Evolutionary conservation across 2,329 filamentous ascomycete genomes (phyloP), one percentile per base, ranked within the genome.

Genomic region (Curvularia sp.): DNA sequence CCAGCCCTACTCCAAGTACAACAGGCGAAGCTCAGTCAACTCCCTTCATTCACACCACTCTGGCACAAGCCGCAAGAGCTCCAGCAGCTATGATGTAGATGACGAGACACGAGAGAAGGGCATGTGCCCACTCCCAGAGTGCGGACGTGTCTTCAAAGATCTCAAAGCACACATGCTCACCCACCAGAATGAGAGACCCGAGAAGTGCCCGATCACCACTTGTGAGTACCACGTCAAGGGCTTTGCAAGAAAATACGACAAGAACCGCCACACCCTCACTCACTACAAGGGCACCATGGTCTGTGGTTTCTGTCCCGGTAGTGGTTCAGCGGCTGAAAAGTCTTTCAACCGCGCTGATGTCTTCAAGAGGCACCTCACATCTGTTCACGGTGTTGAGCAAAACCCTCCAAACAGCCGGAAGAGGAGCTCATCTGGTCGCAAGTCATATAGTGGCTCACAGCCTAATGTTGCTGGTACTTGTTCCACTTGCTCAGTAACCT

Each of bases 211-310:
- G 0, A 97, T 97, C 67, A 84, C 89, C 57, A 95, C 89, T 0
- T 97, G 93, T 81, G 92, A 96, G 72, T 97, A 97, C 79, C 89
- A 96, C 81, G 82, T 86, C 72, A 97, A 97, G 79, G 93, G 93
- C 4, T 97, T 97, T 73, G 93, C 93, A 10, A 86, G 93, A 69
- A 97, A 97, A 79, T 97, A 97, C 75, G 93, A 97, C 82, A 96
- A 96, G 84, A 97, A 97, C 80, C 84, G 93, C 44, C 93, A 97
- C 77, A 96, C 93, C 5, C 79, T 97, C 62, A 97, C 93, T 5
- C 93, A 97, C 77, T 97, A 97, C 85, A 97, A 97, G 80, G 93
- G 93, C 41, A 97, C 91, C 49, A 97, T 97, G 93, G 92, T 97
- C 24, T 97, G 93, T 74, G 93, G 92, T 30, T 97, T 97, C 81